Percentiles rank a stretch among this genome's conserved stretches.
Evolutionary conservation across 2,329 filamentous ascomycete genomes (phyloP).

Genomic region (Geosmithia putterillii): DNA sequence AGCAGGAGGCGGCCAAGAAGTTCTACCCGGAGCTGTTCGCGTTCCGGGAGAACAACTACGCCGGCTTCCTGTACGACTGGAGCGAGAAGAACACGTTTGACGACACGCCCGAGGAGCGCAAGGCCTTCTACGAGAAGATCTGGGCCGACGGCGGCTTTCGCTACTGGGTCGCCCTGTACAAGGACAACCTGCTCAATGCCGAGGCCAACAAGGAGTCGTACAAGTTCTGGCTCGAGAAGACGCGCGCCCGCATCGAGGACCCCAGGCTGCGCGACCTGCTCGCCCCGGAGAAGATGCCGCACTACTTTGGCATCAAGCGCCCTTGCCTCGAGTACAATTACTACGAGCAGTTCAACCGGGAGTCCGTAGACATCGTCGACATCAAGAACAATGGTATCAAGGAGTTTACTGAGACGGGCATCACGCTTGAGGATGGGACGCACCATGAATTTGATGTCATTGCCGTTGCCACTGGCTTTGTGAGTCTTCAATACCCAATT

Average conservation of each 20-base stretch:
- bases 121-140: conserved; percentile 32
- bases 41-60: conserved; percentile 38
- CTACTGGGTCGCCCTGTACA: conserved; percentile 41
- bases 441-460: conserved; percentile 30
- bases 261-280: conserved; percentile 34
- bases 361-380: conserved; percentile 28
- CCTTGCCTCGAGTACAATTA: conserved; percentile 28
- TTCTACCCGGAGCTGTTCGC: conserved; percentile 39
- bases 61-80: conserved; percentile 47
- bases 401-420: conserved; percentile 26
- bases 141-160: conserved; percentile 39
- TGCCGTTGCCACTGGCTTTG: conserved; percentile 32
- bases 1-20: conserved; percentile 28
- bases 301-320: conserved; percentile 42
- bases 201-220: conserved; percentile 41
- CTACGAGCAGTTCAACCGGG: conserved; percentile 34
- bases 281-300: conserved; percentile 36
- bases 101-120: conserved; percentile 34
- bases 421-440: conserved; percentile 24
- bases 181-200: conserved; percentile 31
- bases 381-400: conserved; percentile 25
- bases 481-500: conserved; percentile 10
- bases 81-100: conserved; percentile 42
- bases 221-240: conserved; percentile 41
- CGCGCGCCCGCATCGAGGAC: conserved; percentile 34